Evolutionary conservation across 257 asterid species (phyloP).

Genomic region (Osmanthus fragrans): DNA sequence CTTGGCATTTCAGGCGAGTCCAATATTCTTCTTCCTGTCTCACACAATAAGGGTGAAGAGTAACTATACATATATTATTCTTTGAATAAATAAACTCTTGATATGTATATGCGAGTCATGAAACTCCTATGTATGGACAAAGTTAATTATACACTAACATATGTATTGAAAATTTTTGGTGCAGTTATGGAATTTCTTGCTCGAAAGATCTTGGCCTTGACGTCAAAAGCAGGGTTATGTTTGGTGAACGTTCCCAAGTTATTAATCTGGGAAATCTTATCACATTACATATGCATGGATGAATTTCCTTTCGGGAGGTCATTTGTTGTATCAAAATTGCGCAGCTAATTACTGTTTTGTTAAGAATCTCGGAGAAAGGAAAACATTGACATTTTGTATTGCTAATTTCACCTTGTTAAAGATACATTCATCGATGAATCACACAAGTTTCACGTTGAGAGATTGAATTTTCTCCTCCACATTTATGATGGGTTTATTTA

Average conservation of each 20-base stretch:
- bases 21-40: background rate
- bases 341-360: background rate
- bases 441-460: background rate
- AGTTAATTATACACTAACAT: background rate
- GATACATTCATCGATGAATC: too few species aligned
- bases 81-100: background rate
- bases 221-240: background rate
- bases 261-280: background rate
- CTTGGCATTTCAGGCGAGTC: background rate
- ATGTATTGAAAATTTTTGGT: background rate
- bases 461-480: background rate
- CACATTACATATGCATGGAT: background rate
- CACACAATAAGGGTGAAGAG: background rate
- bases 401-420: background rate
- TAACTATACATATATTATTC: background rate
- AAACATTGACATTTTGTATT: background rate
- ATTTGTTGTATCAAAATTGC: background rate
- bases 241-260: background rate
- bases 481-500: too few species aligned
- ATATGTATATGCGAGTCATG: background rate
- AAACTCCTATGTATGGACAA: background rate
- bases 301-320: background rate
- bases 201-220: background rate
- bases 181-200: conserved; percentile 13
- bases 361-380: background rate